Conservation (phyloP, 2,329 filamentous ascomycete species). For the Hypoxylon sp. region DNA sequence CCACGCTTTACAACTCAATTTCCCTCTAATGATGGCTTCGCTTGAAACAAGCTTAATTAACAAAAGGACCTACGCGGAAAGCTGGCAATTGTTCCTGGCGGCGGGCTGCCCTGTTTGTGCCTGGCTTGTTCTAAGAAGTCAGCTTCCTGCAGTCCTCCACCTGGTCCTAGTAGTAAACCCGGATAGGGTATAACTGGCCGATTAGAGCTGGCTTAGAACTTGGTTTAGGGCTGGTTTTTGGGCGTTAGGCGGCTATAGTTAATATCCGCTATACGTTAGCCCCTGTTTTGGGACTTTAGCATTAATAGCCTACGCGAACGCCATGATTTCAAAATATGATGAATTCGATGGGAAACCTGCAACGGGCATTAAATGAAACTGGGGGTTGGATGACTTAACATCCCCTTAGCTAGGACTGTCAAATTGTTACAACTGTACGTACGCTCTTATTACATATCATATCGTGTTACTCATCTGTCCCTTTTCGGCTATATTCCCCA, state of each 20-base stretch:
- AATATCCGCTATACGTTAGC: constrained; percentile 9
- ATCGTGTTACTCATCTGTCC: constrained; percentile 1
- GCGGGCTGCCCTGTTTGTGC: constrained; percentile 7
- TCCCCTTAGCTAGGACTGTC: not conserved
- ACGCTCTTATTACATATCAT: constrained; percentile 3
- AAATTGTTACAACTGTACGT: not conserved
- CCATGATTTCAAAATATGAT: not conserved
- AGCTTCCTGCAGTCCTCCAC: constrained; percentile 21
- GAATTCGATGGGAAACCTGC: not conserved
- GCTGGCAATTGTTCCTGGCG: constrained; percentile 31
- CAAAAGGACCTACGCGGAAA: constrained; percentile 31
- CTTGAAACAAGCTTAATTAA: constrained; percentile 42
- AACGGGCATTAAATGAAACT: not conserved
- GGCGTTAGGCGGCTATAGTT: constrained; percentile 24
- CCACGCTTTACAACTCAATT: not conserved
- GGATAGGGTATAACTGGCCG: constrained; percentile 16
- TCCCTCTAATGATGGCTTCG: constrained; percentile 5
- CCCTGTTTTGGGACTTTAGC: not conserved
- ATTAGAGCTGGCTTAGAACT: not conserved
- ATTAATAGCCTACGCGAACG: not conserved
- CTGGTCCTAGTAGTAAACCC: constrained; percentile 8
- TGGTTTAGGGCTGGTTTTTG: constrained; percentile 5
- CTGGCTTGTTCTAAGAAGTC: constrained; percentile 12
- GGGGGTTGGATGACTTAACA: not conserved
- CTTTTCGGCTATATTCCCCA: not conserved